Conservation (phyloP, 2,329 filamentous ascomycete genomes). For the Alternaria gaisen region DNA sequence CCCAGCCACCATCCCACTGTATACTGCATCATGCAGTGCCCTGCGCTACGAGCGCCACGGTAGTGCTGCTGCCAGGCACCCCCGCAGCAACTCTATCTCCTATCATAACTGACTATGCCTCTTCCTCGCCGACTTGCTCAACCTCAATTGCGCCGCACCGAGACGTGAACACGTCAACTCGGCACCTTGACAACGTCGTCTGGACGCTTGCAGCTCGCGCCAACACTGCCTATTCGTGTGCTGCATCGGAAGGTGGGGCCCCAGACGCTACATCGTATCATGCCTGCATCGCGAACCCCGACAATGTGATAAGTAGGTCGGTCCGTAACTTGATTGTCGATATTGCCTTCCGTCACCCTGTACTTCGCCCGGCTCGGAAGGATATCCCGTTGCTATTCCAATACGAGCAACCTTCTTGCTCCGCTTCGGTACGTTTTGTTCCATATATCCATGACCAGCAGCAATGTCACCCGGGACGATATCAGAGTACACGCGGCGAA, state of each 20-base stretch:
- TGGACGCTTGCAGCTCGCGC: conserved; percentile 4
- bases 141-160: conserved; percentile 6
- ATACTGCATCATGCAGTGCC: conserved; percentile 1
- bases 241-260: conserved; percentile 5
- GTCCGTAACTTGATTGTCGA: conserved; percentile 8
- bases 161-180: conserved; percentile 1
- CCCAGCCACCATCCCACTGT: conserved; percentile 3
- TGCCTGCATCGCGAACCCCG: conserved; percentile 6
- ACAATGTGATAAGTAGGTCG: conserved; percentile 3
- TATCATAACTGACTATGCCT: neutral
- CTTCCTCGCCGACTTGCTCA: conserved; percentile 4
- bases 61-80: neutral
- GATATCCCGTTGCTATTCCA: conserved; percentile 2
- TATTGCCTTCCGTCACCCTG: conserved; percentile 8
- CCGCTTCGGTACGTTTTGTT: neutral
- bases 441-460: neutral
- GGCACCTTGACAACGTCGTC: neutral
- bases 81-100: neutral
- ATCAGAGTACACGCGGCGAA: neutral
- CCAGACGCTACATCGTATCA: conserved; percentile 5
- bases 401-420: neutral
- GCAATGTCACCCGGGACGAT: neutral
- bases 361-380: conserved; percentile 6
- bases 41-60: conserved; percentile 3
- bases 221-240: conserved; percentile 3